Evolutionary conservation across 176 grass and related monocot species (phyloP), one percentile per base, ranked within the genome.

Genomic region (Urochloa ruziziensis): DNA sequence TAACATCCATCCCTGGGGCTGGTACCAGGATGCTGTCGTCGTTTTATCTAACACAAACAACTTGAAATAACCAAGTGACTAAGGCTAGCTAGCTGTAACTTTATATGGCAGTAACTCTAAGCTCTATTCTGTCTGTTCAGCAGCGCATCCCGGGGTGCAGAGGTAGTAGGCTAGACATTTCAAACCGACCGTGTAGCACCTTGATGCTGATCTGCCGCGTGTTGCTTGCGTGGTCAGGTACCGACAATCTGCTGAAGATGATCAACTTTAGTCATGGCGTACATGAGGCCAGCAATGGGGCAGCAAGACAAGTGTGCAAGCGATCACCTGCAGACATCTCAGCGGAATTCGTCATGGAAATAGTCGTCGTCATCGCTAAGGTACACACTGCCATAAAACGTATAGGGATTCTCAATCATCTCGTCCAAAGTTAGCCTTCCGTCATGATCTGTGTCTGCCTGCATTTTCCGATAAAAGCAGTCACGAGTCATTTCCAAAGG

Each of bases 261-360:
- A 35, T 34, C 42, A 57, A 57, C 2, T 44, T 66, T 28, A 70
- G 75, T 48, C 29, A n/a, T 10, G 2, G 7, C 58, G 16, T 40
- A 24, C 29, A 66, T 19, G 36, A 58, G 19, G 43, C 11, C n/a
- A 53, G 72, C 29, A 6, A 46, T 21, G 30, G 23, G 37, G 10
- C 33, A 12, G 36, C 47, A 82, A 49, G 17, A 82, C 15, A 87
- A 76, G 70, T 57, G 36, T 49, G 34, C 58, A 74, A 72, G 25
- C 36, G 23, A 47, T 27, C 59, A 83, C 84, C 76, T 91, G 46
- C 62, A 83, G 29, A 67, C 39, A n/a, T 39, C 13, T 94, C 73
- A 94, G 51, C 95, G 92, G 74, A 97, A 94, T 57, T 97, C 95
- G 25, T 97, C 95, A 35, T 93, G 92, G 67, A 89, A 91, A 67